These are phyloP conservation scores for Pseudogymnoascus sp. DNA, from an alignment of 2,329 filamentous ascomycete species.

Conservation along the genomic window DNA sequence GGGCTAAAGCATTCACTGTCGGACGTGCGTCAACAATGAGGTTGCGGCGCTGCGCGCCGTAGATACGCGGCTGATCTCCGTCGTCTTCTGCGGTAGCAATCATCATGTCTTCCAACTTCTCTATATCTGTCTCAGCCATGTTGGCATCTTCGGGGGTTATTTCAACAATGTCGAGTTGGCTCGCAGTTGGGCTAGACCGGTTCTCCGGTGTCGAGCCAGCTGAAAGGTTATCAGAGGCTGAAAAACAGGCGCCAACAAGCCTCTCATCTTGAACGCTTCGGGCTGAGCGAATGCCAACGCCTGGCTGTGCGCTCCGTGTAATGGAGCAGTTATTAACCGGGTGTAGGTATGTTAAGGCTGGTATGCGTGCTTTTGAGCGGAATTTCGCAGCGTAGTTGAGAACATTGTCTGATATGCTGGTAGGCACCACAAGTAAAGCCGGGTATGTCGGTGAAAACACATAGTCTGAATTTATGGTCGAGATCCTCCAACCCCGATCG, in stretches of 20 bases:
- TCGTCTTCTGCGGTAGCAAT: constrained; percentile 45
- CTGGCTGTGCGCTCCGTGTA: constrained; percentile 86
- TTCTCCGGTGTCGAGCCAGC: constrained; percentile 21
- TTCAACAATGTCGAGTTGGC: constrained; percentile 42
- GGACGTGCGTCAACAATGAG: constrained; percentile 94
- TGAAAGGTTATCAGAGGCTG: constrained; percentile 41
- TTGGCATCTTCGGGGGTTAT: constrained; percentile 5
- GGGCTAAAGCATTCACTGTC: constrained; percentile 87
- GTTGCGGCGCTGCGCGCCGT: constrained; percentile 88
- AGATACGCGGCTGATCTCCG: constrained; percentile 61
- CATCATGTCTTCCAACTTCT: constrained; percentile 63
- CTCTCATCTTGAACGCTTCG: constrained; percentile 94
- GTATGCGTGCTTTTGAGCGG: constrained; percentile 82
- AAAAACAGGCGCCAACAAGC: constrained; percentile 86
- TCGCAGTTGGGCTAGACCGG: constrained; percentile 38
- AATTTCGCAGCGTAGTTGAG: constrained; percentile 89
- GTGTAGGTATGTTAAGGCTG: constrained; percentile 88
- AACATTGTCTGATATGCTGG: constrained; percentile 90
- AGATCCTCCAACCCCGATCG: constrained; percentile 83
- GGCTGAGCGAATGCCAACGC: constrained; percentile 78
- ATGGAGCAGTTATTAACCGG: constrained; percentile 96
- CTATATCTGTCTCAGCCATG: constrained; percentile 35
- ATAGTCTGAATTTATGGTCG: constrained; percentile 84
- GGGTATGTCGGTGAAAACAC: constrained; percentile 91
- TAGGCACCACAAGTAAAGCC: constrained; percentile 73